Percentiles rank a stretch among this genome's conserved stretches.
phyloP scores from a whole-genome alignment of 129 eudicot genomes.

The Lactuca saligna region DNA sequence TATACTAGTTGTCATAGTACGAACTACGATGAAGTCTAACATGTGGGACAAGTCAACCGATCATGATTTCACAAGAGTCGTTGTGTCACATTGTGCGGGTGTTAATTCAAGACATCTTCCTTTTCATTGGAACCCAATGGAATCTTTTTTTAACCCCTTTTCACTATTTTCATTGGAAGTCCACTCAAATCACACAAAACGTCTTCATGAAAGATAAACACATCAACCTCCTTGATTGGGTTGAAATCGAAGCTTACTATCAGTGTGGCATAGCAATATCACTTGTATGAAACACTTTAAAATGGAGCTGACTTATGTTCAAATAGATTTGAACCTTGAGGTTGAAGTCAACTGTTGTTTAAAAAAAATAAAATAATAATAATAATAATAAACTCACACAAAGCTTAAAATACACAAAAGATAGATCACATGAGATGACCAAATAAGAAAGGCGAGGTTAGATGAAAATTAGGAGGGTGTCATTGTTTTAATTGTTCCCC shows the following conservation, averaged over 20 bases:
- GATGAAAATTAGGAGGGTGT: conserved; percentile 33
- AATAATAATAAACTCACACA: not conserved
- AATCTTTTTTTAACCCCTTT: conserved; percentile 9
- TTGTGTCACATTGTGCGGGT: conserved; percentile 6
- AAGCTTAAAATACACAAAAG: not conserved
- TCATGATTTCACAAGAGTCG: conserved; percentile 6
- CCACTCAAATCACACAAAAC: conserved; percentile 20
- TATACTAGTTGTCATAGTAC: not conserved
- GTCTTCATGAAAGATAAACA: not conserved
- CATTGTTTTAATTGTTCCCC: conserved; percentile 30
- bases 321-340: too few relatives aligned
- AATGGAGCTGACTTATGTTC: too few relatives aligned
- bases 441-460: not conserved
- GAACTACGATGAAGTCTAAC: not conserved
- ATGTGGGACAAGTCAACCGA: conserved; percentile 1
- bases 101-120: conserved; percentile 8
- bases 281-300: too few relatives aligned
- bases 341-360: too few relatives aligned
- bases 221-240: conserved; percentile 12
- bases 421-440: conserved; percentile 2
- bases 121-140: not conserved
- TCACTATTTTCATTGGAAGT: conserved; percentile 18
- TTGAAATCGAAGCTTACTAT: not conserved
- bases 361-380: not conserved
- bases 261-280: too few relatives aligned